Base-by-base conservation (phyloP, 345 rosid species). In the Luvunga scandens region DNA sequence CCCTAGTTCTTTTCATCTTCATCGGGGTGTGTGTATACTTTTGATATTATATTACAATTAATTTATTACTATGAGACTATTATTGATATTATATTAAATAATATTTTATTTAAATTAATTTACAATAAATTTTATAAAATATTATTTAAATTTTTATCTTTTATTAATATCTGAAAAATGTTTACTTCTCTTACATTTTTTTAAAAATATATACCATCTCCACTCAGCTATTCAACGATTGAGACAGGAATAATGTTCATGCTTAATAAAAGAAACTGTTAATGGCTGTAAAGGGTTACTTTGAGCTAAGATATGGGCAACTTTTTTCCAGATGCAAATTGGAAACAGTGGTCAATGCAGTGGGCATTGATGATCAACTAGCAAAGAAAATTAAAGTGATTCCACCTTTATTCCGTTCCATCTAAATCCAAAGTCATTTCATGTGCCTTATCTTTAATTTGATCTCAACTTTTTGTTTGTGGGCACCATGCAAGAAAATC, bases 81-180 rank as follows among this genome's bases (percentile, higher is more conserved):
- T 45, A 3, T 0, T 45, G 3, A 45, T 13, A 45, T 45, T 45
- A 45, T 1, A 45, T 13, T 3, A 13, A n/a, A n/a, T n/a, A n/a
- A n/a, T n/a, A n/a, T n/a, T n/a, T 12, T 42, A 42, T 8, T 45
- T 0, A 45, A 0, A 45, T 13, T 45, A 45, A 13, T 13, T 45
- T 45, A 45, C 1, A 45, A 3, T 45, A 45, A 45, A 45, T 45
- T 3, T 45, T 36, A 36, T 7, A 36, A 0, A 7, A 7, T 4
- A 36, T 0, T 36, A 0, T 0, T 12, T 3, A 45, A 0, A 45
- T 45, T 12, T 45, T 13, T 12, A 45, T 10, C 0, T 0, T 0
- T 42, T 4, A 42, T 0, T 2, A 45, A 13, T 45, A 12, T 12
- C 13, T 45, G 0, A 45, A 1, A 12, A 0, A 45, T 2, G 0